Evolutionary conservation across 306 rosid genomes (phyloP).

Genomic region (Glycyrrhiza uralensis): DNA sequence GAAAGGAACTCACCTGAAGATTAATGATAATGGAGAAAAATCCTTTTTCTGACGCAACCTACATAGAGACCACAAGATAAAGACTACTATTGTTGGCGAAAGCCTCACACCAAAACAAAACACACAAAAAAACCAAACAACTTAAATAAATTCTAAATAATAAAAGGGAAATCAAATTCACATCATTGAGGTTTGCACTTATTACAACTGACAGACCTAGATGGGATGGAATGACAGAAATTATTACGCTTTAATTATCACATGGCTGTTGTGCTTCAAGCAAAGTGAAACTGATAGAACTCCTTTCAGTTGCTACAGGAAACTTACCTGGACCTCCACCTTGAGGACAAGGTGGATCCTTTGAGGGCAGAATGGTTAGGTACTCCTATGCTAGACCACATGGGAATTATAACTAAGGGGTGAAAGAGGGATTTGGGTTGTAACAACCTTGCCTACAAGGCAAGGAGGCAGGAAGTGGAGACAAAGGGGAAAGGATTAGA

Average conservation of each 20-base stretch:
- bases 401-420: neutral
- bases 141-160: neutral
- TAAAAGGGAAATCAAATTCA: neutral
- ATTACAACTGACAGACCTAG: neutral
- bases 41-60: constrained; percentile 94
- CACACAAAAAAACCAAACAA: neutral
- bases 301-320: constrained; percentile 7
- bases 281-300: neutral
- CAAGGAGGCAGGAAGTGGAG: neutral
- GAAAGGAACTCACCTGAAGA: constrained; percentile 71
- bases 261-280: neutral
- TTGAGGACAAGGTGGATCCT: neutral
- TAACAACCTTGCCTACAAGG: neutral
- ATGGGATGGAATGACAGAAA: neutral
- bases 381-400: neutral
- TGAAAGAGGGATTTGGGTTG: neutral
- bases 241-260: neutral
- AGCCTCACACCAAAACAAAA: neutral
- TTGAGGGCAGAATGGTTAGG: neutral
- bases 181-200: neutral
- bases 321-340: neutral
- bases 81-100: constrained; percentile 1
- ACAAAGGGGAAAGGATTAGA: neutral
- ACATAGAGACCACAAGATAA: constrained; percentile 25
- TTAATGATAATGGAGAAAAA: constrained; percentile 80